Evolutionary conservation across 2,329 filamentous ascomycete species (phyloP).

Genomic region (Ceratocystis harringtonii): DNA sequence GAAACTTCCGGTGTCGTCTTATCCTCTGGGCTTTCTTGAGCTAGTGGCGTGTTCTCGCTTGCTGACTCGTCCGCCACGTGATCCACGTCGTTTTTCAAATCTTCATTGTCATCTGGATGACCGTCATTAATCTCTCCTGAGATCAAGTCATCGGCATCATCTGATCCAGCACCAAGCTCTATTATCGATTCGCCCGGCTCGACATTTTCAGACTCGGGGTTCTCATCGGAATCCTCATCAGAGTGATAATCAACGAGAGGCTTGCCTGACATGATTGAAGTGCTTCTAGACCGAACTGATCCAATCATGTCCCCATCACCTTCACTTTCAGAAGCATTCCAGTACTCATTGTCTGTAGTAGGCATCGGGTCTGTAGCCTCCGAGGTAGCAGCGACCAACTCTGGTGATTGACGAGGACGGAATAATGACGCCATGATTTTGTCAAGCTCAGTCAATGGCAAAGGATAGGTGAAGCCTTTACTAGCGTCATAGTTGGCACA

Average conservation of each 20-base stretch:
- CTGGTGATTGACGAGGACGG: constrained; percentile 10
- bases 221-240: constrained; percentile 57
- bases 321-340: constrained; percentile 64
- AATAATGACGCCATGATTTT: constrained; percentile 10
- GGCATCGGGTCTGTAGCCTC: constrained; percentile 7
- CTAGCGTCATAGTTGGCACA: constrained; percentile 67
- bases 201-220: constrained; percentile 41
- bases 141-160: not conserved
- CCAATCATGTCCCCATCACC: constrained; percentile 19
- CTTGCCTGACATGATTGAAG: constrained; percentile 43
- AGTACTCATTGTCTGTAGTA: constrained; percentile 58
- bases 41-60: not conserved
- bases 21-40: not conserved
- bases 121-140: not conserved
- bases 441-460: constrained; percentile 12
- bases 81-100: not conserved
- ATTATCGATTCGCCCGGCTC: not conserved
- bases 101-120: not conserved
- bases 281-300: constrained; percentile 9
- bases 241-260: constrained; percentile 85
- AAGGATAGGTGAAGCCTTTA: constrained; percentile 40
- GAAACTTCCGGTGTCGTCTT: constrained; percentile 15
- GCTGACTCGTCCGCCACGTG: not conserved
- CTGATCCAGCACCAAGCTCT: not conserved
- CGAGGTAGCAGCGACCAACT: not conserved